Conservation (phyloP, 345 rosid genomes). For the Eutrema japonicum region DNA sequence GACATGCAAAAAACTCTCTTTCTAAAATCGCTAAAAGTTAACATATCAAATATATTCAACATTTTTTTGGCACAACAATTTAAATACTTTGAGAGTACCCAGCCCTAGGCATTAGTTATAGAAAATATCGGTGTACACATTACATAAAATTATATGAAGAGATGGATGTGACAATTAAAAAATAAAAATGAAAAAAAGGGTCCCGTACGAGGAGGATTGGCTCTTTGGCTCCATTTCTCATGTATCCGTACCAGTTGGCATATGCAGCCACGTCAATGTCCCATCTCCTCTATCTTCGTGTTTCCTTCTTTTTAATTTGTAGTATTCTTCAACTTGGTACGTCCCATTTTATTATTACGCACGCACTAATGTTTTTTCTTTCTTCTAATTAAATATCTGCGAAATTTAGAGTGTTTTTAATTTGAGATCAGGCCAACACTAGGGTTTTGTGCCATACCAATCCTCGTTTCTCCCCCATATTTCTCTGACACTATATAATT, state of each 20-base stretch:
- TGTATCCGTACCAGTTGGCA: slow-evolving; percentile 41
- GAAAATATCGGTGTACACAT: slow-evolving; percentile 20
- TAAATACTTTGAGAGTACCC: background rate
- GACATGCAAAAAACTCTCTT: no score
- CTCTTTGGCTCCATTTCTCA: slow-evolving; percentile 45
- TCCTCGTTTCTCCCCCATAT: slow-evolving; percentile 32
- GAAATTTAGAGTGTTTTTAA: background rate
- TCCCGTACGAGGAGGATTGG: slow-evolving; percentile 45
- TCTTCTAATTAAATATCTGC: background rate
- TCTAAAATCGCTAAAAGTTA: background rate
- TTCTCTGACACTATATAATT: slow-evolving; percentile 18
- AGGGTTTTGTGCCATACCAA: slow-evolving; percentile 38
- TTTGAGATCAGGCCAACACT: slow-evolving; percentile 13
- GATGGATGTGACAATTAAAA: slow-evolving; percentile 42
- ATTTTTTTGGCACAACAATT: background rate
- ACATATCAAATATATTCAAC: slow-evolving; percentile 3
- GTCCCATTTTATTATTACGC: slow-evolving; percentile 28
- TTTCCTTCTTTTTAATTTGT: background rate
- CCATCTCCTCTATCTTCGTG: slow-evolving; percentile 43
- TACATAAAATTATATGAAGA: slow-evolving; percentile 35
- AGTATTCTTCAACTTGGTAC: slow-evolving; percentile 40
- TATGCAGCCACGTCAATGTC: slow-evolving; percentile 43
- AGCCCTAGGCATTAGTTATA: background rate
- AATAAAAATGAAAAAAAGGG: slow-evolving; percentile 23
- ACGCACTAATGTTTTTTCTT: slow-evolving; percentile 10